Base-by-base conservation (phyloP, 2,329 filamentous ascomycete species). In the Aspergillus sp. region DNA sequence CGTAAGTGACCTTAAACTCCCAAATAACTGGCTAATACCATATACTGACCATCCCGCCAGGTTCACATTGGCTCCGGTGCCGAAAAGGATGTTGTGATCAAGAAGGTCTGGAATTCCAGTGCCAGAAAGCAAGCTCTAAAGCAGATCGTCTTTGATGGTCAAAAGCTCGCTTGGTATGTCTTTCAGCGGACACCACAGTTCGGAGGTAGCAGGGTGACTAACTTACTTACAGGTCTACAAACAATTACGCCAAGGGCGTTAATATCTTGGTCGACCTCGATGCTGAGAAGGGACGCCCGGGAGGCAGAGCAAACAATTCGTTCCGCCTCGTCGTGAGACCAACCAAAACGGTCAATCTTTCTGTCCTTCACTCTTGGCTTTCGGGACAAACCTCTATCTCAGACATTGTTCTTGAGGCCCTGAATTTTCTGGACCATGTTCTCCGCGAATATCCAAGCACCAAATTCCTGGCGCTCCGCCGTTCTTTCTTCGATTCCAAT, bases 401-500 rank as follows among this genome's bases (percentile, higher is more conserved):
- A 64, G 83, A 82, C 35, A 74, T 79, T 17, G 84, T 93, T 17
- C 79, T 93, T 7, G 89, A 94, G 64, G 86, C 88, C 13, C 83
- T 45, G 82, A 80, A 88, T 67, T 96, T 96, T 65, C 77, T 96
- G 4, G 94, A 99, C 58, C 94, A 99, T 65, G 77, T 93, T 7
- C 78, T 99, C 50, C 89, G 94, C 4, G 85, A 95, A 69, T 79
- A 76, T n/a, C 90, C 94, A 0, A 86, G 86, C 0, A 74, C 84
- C 62, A 73, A 78, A 2, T 84, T 90, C 62, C 77, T 86, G 0
- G 73, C 84, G 0, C 88, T 96, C 70, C 93, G 90, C 70, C 84
- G 92, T 11, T 90, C 86, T 7, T 95, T 96, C 66, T 97, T 95
- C 71, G 76, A 83, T 36, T 73, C 75, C 1, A 60, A 75, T 1